Base-by-base conservation (phyloP, 495 filamentous ascomycete genomes). In the Annulohypoxylon bovei region DNA sequence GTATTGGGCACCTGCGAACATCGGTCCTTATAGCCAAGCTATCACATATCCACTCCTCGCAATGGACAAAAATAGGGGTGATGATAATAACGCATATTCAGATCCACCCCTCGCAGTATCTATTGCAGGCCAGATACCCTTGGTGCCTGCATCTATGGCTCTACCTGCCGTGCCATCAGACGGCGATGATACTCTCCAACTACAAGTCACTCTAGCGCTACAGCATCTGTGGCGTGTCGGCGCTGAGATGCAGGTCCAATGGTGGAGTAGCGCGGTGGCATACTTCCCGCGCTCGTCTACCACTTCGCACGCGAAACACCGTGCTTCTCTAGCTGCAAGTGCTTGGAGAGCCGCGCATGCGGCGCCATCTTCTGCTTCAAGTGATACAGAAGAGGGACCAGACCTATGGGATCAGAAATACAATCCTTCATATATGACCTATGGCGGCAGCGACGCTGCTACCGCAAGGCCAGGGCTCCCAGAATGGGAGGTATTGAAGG, bases 1-100 rank as follows among this genome's bases (percentile, higher is more conserved):
- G 3, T 98, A 98, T 84, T 99, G 95, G 95, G 96, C 95, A 1
- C 95, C 95, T 0, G 94, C 96, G 6, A 98, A 98, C 70, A 99
- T 99, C 57, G 95, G 95, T 0, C 95, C 96, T 0, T 99, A 99
- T 77, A 96, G 93, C 11, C 95, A 99, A 80, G 93, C 95, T 0
- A 88, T 95, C 49, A 83, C 88, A 16, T 77, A 88, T 18, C 88
- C 88, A 30, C 62, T 87, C 7, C 68, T 63, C 56, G 61, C 30
- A 62, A 65, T 30, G 32, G 55, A 30, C 39, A 52, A 37, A 53
- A 37, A 12, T 14, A 23, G 9, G 16, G 46, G 46, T 22, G 39
- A 33, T 18, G 46, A 39, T 35, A 60, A 47, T 16, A 12, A 18
- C 20, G 32, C 44, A 58, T 25, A 18, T 25, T 72, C 63, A 8